Conservation (phyloP, 2,329 filamentous ascomycete species). For the Paecilomyces niveus region DNA sequence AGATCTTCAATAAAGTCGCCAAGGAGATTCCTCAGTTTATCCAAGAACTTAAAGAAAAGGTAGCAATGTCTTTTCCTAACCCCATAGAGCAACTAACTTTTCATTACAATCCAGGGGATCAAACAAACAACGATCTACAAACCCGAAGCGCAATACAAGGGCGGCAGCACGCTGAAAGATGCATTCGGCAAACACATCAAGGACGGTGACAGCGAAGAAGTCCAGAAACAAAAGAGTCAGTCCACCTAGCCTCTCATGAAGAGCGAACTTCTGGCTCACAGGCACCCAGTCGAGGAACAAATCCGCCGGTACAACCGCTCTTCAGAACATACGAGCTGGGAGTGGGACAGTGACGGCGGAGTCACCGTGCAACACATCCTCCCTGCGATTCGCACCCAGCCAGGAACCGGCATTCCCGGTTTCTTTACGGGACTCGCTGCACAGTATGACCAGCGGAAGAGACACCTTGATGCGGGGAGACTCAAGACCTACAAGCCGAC, state of each 20-base stretch:
- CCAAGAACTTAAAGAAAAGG: constrained; percentile 33
- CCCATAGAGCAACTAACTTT: no score
- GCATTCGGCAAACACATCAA: constrained; percentile 43
- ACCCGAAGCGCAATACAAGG: constrained; percentile 36
- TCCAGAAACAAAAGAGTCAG: constrained; percentile 28
- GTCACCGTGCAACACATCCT: constrained; percentile 39
- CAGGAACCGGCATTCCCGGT: constrained; percentile 38
- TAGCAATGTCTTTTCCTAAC: no score
- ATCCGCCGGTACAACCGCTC: constrained; percentile 42
- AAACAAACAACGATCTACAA: constrained; percentile 32
- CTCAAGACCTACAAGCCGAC: constrained; percentile 30
- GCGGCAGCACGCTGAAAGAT: constrained; percentile 41
- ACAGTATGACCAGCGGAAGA: constrained; percentile 34
- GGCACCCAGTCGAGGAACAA: constrained; percentile 17
- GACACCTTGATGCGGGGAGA: constrained; percentile 5
- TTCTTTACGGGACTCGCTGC: constrained; percentile 42
- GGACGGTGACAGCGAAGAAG: constrained; percentile 38
- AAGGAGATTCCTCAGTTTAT: constrained; percentile 44
- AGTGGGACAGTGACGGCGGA: constrained; percentile 39
- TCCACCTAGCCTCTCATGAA: no score
- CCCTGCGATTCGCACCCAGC: constrained; percentile 43
- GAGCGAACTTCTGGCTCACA: no score
- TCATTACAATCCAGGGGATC: constrained; percentile 12
- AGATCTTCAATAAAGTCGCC: constrained; percentile 40
- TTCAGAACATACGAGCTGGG: constrained; percentile 38